phyloP scores from a whole-genome alignment of 257 asterid species.

The Voacanga thouarsii region DNA sequence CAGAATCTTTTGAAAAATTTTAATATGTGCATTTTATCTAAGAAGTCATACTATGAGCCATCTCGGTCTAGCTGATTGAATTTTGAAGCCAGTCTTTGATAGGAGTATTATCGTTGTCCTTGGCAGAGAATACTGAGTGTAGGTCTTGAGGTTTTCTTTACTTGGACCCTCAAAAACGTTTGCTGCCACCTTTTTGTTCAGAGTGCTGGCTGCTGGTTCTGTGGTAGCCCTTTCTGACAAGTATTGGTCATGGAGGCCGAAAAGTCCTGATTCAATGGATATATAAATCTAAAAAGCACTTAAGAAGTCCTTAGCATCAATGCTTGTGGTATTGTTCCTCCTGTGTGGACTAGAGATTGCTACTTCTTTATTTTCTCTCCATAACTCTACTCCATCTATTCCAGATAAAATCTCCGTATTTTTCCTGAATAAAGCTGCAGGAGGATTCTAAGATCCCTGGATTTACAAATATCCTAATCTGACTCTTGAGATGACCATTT shows the following conservation, averaged over 20 bases:
- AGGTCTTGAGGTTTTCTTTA: neutral
- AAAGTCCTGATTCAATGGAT: neutral
- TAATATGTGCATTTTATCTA: slow-evolving; percentile 1
- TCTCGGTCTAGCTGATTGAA: neutral
- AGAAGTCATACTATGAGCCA: neutral
- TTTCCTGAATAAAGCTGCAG: neutral
- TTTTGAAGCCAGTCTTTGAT: neutral
- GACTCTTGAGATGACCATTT: neutral
- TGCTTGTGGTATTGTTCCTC: neutral
- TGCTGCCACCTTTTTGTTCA: neutral
- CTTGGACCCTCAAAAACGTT: neutral
- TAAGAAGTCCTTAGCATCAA: neutral
- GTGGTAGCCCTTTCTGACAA: neutral
- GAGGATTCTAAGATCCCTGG: neutral
- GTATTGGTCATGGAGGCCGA: neutral
- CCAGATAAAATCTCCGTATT: neutral
- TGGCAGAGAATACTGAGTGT: neutral
- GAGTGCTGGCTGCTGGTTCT: neutral
- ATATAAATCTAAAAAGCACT: neutral
- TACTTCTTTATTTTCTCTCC: neutral
- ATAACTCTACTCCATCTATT: neutral
- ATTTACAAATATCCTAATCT: neutral
- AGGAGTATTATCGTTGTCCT: neutral
- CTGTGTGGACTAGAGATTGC: neutral
- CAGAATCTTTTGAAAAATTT: neutral